phyloP scores from a whole-genome alignment of 2,329 filamentous ascomycete genomes.

The Fusarium austroafricanum region DNA sequence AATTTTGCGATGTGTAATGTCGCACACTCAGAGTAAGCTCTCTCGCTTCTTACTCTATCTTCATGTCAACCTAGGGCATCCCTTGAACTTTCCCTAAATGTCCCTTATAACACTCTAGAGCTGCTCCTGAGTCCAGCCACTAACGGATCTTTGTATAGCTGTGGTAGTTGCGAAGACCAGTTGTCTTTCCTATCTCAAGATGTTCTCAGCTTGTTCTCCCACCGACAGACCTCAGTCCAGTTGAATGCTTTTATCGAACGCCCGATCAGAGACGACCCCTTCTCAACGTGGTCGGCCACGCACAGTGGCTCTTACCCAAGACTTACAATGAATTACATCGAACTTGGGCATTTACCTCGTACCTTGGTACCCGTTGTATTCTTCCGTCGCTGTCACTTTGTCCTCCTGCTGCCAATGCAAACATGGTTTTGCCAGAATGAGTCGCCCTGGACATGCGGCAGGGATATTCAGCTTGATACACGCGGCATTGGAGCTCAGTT shows the following conservation, averaged over 20 bases:
- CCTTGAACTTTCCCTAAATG: too few species aligned
- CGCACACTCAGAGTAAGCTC: not conserved
- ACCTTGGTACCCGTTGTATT: not conserved
- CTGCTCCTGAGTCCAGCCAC: not conserved
- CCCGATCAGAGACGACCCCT: not conserved
- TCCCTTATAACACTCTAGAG: not conserved
- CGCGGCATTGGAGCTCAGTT: conserved; percentile 12
- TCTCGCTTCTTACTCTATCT: not conserved
- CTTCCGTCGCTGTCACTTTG: not conserved
- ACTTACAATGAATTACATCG: not conserved
- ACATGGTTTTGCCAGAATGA: not conserved
- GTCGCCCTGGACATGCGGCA: not conserved
- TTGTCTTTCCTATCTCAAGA: not conserved
- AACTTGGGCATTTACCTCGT: too few species aligned
- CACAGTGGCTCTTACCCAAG: not conserved
- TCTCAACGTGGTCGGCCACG: not conserved
- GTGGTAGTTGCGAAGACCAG: not conserved
- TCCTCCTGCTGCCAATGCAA: not conserved
- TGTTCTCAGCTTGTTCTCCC: not conserved
- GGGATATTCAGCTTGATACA: not conserved
- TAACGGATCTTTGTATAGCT: not conserved
- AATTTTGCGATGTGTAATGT: not conserved
- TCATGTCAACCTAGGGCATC: too few species aligned
- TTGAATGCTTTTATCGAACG: not conserved
- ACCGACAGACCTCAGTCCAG: not conserved